A percentile compares a stretch with the other conserved stretches of the same genome.
Conservation (phyloP, 768 basidiomycete species). For the Polyporus arcularius region DNA sequence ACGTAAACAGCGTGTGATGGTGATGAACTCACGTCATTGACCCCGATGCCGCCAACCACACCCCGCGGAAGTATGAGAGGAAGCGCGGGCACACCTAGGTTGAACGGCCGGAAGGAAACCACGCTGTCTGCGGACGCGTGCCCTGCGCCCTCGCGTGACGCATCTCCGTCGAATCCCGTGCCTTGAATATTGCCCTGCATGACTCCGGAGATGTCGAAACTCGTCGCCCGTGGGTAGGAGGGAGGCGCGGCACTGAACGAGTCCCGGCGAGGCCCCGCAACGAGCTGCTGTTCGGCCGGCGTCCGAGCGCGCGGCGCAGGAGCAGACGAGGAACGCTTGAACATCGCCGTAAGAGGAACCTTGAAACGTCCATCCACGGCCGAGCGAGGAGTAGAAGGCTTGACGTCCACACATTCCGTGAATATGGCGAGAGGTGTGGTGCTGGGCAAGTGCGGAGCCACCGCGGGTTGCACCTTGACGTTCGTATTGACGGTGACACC, state of each 20-base stretch:
- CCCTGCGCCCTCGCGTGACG: constrained; percentile 1
- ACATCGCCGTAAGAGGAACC: constrained; percentile 63
- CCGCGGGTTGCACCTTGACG: constrained; percentile 13
- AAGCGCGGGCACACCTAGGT: neutral
- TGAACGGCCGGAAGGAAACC: constrained; percentile 7
- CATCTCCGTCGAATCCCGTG: neutral
- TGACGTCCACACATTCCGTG: constrained; percentile 1
- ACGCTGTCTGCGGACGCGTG: constrained; percentile 1
- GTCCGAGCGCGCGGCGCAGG: constrained; percentile 38
- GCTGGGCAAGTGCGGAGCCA: neutral
- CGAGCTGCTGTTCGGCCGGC: constrained; percentile 8
- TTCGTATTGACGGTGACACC: neutral
- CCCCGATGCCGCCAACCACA: constrained; percentile 2
- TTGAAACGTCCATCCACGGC: constrained; percentile 36
- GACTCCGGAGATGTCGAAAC: constrained; percentile 4
- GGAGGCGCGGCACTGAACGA: constrained; percentile 15
- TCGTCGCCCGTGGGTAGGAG: constrained; percentile 11
- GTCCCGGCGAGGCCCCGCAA: constrained; percentile 12
- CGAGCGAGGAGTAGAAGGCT: constrained; percentile 4
- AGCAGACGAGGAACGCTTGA: constrained; percentile 63
- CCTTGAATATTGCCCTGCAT: neutral
- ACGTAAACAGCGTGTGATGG: constrained; percentile 2
- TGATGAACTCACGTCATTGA: constrained; percentile 18
- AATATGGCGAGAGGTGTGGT: neutral
- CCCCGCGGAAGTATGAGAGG: constrained; percentile 8